Evolutionary conservation across 2,329 filamentous ascomycete species (phyloP).

Genomic region (Neospermospora avenae): DNA sequence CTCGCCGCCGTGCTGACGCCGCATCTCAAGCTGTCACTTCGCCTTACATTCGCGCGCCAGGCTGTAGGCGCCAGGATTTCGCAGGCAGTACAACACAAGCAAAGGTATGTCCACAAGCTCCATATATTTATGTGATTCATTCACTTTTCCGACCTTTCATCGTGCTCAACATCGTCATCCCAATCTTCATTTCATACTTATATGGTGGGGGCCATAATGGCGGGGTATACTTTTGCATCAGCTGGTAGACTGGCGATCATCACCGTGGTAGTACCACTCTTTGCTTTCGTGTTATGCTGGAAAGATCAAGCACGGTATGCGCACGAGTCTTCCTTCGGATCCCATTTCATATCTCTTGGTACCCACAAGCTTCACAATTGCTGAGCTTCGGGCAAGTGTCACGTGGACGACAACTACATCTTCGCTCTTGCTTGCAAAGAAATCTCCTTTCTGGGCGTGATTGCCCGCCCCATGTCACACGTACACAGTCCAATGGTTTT

Average conservation of each 20-base stretch:
- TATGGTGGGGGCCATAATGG: slow-evolving; percentile 19
- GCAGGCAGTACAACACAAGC: slow-evolving; percentile 3
- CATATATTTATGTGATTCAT: too few relatives aligned
- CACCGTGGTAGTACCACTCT: slow-evolving; percentile 17
- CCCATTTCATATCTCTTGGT: not conserved
- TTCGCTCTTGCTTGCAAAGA: not conserved
- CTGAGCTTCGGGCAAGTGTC: not conserved
- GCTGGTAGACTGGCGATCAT: slow-evolving; percentile 6
- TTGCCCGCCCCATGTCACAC: too few relatives aligned
- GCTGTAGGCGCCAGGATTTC: slow-evolving; percentile 13
- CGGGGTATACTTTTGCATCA: slow-evolving; percentile 12
- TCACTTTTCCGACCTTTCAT: not conserved
- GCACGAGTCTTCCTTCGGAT: not conserved
- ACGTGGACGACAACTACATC: not conserved
- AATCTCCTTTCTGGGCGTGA: too few relatives aligned
- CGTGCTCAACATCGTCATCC: not conserved
- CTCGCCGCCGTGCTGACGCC: not conserved
- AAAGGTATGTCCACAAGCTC: slow-evolving; percentile 7
- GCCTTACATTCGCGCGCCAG: slow-evolving; percentile 18
- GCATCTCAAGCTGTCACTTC: slow-evolving; percentile 7
- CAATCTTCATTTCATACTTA: not conserved
- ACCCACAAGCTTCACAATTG: not conserved
- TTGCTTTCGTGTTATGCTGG: slow-evolving; percentile 24
- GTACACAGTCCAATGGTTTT: too few relatives aligned
- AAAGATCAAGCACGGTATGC: slow-evolving; percentile 24